Evolutionary conservation across 306 rosid genomes (phyloP).

Genomic region (Cicer arietinum): DNA sequence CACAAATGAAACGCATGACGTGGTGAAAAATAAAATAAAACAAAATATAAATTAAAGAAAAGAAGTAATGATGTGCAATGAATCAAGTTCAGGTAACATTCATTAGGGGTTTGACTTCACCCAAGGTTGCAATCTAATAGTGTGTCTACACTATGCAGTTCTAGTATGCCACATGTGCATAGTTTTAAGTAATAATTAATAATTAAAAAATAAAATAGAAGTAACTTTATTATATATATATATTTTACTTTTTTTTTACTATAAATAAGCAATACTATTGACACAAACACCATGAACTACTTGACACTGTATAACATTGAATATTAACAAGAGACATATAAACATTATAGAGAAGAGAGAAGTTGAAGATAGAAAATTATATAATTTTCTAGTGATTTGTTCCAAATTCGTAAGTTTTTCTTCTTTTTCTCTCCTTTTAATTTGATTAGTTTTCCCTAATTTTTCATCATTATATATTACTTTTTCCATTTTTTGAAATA

Average conservation of each 20-base stretch:
- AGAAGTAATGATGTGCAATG: neutral
- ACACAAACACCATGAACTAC: neutral
- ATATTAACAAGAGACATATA: constrained; percentile 40
- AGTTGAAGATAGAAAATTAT: constrained; percentile 7
- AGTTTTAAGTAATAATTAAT: too few relatives aligned
- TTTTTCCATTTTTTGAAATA: constrained; percentile 4
- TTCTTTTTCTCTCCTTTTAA: neutral
- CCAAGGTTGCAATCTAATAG: neutral
- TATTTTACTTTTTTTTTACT: neutral
- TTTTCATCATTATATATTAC: neutral
- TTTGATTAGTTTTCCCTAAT: neutral
- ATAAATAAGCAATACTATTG: constrained; percentile 26
- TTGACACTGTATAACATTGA: neutral
- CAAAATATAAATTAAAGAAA: neutral
- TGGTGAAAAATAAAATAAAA: neutral
- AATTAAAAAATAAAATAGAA: too few relatives aligned
- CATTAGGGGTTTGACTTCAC: neutral
- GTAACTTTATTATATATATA: neutral
- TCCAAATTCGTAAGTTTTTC: constrained; percentile 55
- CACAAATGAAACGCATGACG: neutral
- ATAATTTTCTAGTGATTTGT: constrained; percentile 29
- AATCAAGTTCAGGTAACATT: neutral
- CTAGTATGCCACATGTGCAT: too few relatives aligned
- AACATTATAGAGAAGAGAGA: constrained; percentile 7
- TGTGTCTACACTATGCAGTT: neutral